A percentile compares a stretch with the other conserved stretches of the same genome.
These are phyloP conservation scores for Pythium vanterpoolii DNA, from an alignment of 352 stramenopile species.

Conservation along the genomic window DNA sequence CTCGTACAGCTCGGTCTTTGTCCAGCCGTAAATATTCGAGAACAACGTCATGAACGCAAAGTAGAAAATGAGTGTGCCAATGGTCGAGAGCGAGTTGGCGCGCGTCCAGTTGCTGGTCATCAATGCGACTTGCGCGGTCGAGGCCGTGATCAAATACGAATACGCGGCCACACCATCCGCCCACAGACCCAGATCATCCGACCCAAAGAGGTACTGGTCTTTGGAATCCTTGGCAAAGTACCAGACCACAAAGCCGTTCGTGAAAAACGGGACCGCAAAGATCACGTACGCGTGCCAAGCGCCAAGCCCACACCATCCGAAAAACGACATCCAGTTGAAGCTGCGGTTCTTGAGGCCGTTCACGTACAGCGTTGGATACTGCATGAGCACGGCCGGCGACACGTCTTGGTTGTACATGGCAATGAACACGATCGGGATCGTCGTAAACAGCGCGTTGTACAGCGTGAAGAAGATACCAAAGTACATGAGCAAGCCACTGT, in stretches of 20 bases:
- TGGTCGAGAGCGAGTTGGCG: constrained; percentile 62
- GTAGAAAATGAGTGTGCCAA: constrained; percentile 86
- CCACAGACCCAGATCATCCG: constrained; percentile 75
- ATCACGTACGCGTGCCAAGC: constrained; percentile 89
- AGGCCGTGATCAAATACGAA: constrained; percentile 84
- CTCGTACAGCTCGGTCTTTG: constrained; percentile 75
- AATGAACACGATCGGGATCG: constrained; percentile 87
- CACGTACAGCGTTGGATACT: constrained; percentile 87
- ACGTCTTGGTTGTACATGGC: constrained; percentile 91
- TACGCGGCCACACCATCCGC: constrained; percentile 79
- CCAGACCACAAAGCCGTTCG: constrained; percentile 80
- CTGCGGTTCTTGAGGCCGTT: constrained; percentile 87
- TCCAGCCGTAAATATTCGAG: constrained; percentile 71
- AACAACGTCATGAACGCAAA: constrained; percentile 86
- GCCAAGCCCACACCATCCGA: constrained; percentile 80
- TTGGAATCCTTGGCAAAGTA: constrained; percentile 62
- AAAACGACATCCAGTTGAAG: constrained; percentile 89
- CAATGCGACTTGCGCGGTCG: constrained; percentile 78
- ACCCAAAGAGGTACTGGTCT: constrained; percentile 55
- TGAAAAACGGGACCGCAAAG: constrained; percentile 80
- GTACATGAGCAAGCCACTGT: constrained; percentile 88
- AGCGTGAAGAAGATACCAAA: constrained; percentile 89
- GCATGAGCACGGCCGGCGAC: constrained; percentile 84
- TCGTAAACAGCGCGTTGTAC: constrained; percentile 89
- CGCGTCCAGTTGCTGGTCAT: constrained; percentile 90